A percentile compares a stretch with the other conserved stretches of the same genome.
These are phyloP conservation scores for Vaccinium darrowii DNA, from an alignment of 148 eudicot genomes.

Conservation along the genomic window DNA sequence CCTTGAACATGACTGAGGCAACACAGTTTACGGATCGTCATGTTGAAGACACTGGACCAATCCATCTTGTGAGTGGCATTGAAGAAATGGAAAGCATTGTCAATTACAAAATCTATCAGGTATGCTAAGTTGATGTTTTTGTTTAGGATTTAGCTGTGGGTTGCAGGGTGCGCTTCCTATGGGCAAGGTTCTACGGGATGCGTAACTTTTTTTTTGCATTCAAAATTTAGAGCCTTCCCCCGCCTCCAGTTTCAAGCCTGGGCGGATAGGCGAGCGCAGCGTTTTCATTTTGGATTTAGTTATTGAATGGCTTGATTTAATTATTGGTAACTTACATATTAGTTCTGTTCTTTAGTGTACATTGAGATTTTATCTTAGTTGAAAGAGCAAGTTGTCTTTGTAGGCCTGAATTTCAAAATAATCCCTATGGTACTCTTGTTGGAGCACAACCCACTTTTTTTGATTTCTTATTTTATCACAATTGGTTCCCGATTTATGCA, in stretches of 20 bases:
- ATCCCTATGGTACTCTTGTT: neutral
- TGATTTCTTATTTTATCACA: neutral
- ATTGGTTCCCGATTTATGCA: neutral
- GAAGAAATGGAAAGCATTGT: slow-evolving; percentile 84
- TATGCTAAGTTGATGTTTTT: slow-evolving; percentile 13
- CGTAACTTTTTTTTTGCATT: no score
- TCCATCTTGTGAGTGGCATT: slow-evolving; percentile 56
- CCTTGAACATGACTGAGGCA: slow-evolving; percentile 61
- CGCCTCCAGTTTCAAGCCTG: no score
- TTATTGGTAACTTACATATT: no score
- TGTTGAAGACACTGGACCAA: slow-evolving; percentile 69
- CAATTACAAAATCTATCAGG: slow-evolving; percentile 60
- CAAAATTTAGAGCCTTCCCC: no score
- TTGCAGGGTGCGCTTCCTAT: neutral
- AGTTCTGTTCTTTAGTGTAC: neutral
- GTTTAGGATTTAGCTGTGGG: neutral
- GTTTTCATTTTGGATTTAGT: neutral
- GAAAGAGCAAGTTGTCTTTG: neutral
- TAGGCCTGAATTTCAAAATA: neutral
- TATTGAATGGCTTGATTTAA: neutral
- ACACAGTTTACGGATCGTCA: slow-evolving; percentile 59
- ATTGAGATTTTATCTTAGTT: neutral
- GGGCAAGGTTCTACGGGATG: neutral
- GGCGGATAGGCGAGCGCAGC: no score
- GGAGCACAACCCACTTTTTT: neutral